phyloP scores from a whole-genome alignment of 106 monocot species.

The Narthecium ossifragum region DNA sequence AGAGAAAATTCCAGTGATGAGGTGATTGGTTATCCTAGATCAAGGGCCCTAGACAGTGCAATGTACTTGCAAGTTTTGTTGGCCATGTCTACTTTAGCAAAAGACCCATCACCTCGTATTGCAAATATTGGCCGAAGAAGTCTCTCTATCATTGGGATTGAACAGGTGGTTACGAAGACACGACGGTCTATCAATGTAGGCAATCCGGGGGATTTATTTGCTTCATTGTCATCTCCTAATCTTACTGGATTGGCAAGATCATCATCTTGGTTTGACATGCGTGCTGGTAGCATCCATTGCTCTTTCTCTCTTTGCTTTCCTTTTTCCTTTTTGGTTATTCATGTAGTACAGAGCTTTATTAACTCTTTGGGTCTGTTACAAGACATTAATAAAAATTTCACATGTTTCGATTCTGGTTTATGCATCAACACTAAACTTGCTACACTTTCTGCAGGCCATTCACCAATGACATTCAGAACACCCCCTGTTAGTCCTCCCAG shows the following conservation, averaged over 20 bases:
- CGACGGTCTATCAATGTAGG: slow-evolving; percentile 26
- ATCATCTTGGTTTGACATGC: slow-evolving; percentile 97
- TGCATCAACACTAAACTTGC: too few relatives aligned
- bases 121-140: slow-evolving; percentile 56
- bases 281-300: slow-evolving; percentile 73
- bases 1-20: slow-evolving; percentile 70
- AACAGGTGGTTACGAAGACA: slow-evolving; percentile 65
- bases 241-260: slow-evolving; percentile 72
- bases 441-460: slow-evolving; percentile 47
- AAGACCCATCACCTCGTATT: slow-evolving; percentile 83
- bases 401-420: too few relatives aligned
- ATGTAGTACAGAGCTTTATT: too few relatives aligned
- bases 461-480: slow-evolving; percentile 80
- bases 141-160: slow-evolving; percentile 84
- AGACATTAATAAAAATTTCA: too few relatives aligned
- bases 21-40: slow-evolving; percentile 35
- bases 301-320: too few relatives aligned
- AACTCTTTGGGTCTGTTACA: too few relatives aligned
- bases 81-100: slow-evolving; percentile 74
- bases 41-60: slow-evolving; percentile 35
- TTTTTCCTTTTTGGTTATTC: too few relatives aligned
- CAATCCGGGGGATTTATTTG: slow-evolving; percentile 51
- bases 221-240: slow-evolving; percentile 26
- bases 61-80: slow-evolving; percentile 72
- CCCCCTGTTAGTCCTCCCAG: slow-evolving; percentile 95